Conservation (phyloP, 495 filamentous ascomycete species). For the Talaromyces liani region DNA sequence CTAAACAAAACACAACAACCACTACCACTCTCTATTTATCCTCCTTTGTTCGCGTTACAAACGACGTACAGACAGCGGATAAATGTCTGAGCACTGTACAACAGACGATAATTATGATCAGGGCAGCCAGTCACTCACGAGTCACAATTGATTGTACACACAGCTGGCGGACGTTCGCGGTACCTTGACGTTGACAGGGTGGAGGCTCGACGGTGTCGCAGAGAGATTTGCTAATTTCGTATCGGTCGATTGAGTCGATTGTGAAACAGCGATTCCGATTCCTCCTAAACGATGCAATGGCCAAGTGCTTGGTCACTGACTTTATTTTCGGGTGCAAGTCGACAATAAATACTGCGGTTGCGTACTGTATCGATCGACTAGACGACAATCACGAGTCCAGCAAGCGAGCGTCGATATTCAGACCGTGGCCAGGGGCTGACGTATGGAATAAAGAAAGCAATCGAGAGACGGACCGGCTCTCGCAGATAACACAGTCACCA, state of each 20-base stretch:
- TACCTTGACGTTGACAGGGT: not conserved
- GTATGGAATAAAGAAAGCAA: not conserved
- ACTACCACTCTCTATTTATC: not conserved
- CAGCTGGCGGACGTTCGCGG: not conserved
- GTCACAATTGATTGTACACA: not conserved
- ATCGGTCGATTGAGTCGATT: not conserved
- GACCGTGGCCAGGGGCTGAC: slow-evolving; percentile 13
- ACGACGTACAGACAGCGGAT: not conserved
- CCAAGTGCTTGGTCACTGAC: not conserved
- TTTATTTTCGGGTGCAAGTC: not conserved
- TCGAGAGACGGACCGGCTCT: slow-evolving; percentile 7
- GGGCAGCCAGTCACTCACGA: not conserved
- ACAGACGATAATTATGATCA: not conserved
- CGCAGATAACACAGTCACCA: not conserved
- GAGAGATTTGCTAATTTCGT: not conserved
- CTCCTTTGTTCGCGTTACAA: not conserved
- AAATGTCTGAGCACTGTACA: not conserved
- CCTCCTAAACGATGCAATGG: not conserved
- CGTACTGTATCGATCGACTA: not conserved
- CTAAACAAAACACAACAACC: not conserved
- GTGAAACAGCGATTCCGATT: not conserved
- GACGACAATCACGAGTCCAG: slow-evolving; percentile 26
- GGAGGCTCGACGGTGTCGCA: not conserved
- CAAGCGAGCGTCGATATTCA: slow-evolving; percentile 18
- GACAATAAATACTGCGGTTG: not conserved